Base-by-base conservation (phyloP, 495 filamentous ascomycete genomes). In the Umbilicaria muhlenbergii region DNA sequence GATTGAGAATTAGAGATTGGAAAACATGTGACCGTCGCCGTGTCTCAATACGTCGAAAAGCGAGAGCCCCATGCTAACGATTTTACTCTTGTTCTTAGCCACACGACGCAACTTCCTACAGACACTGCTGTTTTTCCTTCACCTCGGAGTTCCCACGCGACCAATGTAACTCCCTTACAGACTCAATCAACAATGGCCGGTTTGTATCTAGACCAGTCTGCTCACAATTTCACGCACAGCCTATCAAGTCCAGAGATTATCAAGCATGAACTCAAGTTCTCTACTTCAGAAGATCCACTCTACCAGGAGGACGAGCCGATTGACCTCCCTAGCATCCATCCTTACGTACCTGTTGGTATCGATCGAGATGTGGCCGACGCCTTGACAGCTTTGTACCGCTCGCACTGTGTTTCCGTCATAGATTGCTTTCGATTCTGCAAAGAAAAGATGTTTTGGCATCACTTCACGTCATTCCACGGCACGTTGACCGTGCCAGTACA, bases 401-500 rank as follows among this genome's bases (percentile, higher is more conserved):
- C 88, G 1, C 87, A 95, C 55, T 94, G 86, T 58, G 94, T 91
- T 15, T 94, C 86, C 3, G 71, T 98, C 12, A 81, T 96, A 24
- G 91, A 96, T 61, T 86, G 81, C 46, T 83, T 98, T 49, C 86
- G 91, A 12, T 96, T 80, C 56, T 92, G 86, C 72, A 92, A 91
- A 53, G 81, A 94, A 54, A 85, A 91, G 53, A 86, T 87, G 21
- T 88, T 98, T 52, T 86, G 93, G 53, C 83, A 88, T 51, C 78
- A 93, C n/a, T 94, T 92, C 59, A 83, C 81, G 32, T 89, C 89
- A 8, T 96, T 96, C 60, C 83, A 92, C 49, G 92, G 91, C 42
- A 94, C 86, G 2, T 69, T 98, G 51, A 96, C 91, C 13, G 87
- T 93, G 56, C 92, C 92, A 3, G 86, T 94, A n/a, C 88, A 94